These are phyloP conservation scores for Plasmodium vinckei DNA, from an alignment of 169 alveolate genomes.

Conservation along the genomic window DNA sequence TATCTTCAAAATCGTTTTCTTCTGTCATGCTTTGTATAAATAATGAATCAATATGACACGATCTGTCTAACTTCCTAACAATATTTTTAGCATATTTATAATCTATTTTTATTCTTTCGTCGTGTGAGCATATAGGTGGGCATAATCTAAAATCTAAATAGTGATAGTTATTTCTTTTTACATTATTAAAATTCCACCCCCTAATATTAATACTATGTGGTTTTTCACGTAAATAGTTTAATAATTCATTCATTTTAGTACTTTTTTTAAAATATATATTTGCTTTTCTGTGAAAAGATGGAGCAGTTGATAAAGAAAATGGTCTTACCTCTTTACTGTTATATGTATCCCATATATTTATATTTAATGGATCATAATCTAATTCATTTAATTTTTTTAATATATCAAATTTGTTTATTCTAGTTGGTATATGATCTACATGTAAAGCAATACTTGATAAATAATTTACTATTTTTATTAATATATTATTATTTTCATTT, in stretches of 20 bases:
- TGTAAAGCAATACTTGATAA: conserved; percentile 21
- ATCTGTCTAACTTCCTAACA: conserved; percentile 43
- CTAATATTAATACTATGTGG: conserved; percentile 13
- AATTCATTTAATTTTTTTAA: conserved; percentile 28
- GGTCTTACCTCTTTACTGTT: conserved; percentile 36
- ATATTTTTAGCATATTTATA: conserved; percentile 44
- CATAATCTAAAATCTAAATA: conserved; percentile 49
- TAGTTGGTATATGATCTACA: conserved; percentile 37
- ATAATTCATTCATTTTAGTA: neutral
- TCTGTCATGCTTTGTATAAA: conserved; percentile 1
- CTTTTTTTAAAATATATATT: conserved; percentile 56
- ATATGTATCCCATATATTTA: conserved; percentile 63
- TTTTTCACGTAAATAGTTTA: conserved; percentile 37
- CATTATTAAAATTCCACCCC: conserved; percentile 26
- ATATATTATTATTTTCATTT: conserved; percentile 50
- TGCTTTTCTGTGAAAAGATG: conserved; percentile 41
- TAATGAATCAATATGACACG: conserved; percentile 31
- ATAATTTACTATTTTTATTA: conserved; percentile 50
- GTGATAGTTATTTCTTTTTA: conserved; percentile 53
- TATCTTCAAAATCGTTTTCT: conserved; percentile 4
- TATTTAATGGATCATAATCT: conserved; percentile 29
- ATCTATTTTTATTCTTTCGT: conserved; percentile 42
- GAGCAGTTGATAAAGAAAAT: conserved; percentile 12
- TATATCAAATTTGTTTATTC: conserved; percentile 46
- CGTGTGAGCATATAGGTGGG: conserved; percentile 73